Percentiles rank a stretch among this genome's conserved stretches.
phyloP scores from a whole-genome alignment of 1,284 basidiomycete species.

The Marasmius tenuissimus region DNA sequence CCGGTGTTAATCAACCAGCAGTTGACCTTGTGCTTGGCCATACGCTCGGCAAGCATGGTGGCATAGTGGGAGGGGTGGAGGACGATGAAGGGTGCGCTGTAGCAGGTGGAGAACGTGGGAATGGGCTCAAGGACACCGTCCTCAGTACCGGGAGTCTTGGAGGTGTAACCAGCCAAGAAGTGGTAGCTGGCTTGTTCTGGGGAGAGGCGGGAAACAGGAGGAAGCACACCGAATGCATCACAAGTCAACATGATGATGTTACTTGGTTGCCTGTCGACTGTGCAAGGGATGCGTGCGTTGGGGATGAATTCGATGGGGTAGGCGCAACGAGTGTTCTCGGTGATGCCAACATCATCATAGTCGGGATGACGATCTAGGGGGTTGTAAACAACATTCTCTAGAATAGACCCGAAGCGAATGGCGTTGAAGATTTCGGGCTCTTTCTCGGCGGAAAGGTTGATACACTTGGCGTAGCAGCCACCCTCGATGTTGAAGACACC shows the following conservation, averaged over 20 bases:
- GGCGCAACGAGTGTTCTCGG: constrained; percentile 98
- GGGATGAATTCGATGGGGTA: constrained; percentile 98
- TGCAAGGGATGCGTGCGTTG: constrained; percentile 92
- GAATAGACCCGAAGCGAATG: constrained; percentile 93
- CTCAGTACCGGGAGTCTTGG: constrained; percentile 97
- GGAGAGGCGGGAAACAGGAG: constrained; percentile 91
- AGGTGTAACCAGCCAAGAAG: constrained; percentile 96
- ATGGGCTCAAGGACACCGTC: constrained; percentile 98
- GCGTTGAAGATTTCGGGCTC: constrained; percentile 98
- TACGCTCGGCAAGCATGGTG: constrained; percentile 94
- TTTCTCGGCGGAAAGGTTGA: constrained; percentile 95
- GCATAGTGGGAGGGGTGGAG: constrained; percentile 96
- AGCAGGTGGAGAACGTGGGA: constrained; percentile 99
- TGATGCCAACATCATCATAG: constrained; percentile 96
- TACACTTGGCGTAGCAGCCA: constrained; percentile 98
- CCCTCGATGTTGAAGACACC: constrained; percentile 99
- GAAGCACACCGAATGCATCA: constrained; percentile 97
- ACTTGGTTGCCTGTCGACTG: constrained; percentile 81
- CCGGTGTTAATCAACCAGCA: constrained; percentile 99
- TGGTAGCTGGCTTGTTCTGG: constrained; percentile 97
- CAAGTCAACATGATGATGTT: constrained; percentile 99
- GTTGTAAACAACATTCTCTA: constrained; percentile 99
- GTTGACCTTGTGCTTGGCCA: constrained; percentile 88
- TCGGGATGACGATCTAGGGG: constrained; percentile 85
- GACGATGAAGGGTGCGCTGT: constrained; percentile 98